Evolutionary conservation across 805 yeast genomes (phyloP), one percentile per base, ranked within the genome.

Genomic region (Candida multigemmis): DNA sequence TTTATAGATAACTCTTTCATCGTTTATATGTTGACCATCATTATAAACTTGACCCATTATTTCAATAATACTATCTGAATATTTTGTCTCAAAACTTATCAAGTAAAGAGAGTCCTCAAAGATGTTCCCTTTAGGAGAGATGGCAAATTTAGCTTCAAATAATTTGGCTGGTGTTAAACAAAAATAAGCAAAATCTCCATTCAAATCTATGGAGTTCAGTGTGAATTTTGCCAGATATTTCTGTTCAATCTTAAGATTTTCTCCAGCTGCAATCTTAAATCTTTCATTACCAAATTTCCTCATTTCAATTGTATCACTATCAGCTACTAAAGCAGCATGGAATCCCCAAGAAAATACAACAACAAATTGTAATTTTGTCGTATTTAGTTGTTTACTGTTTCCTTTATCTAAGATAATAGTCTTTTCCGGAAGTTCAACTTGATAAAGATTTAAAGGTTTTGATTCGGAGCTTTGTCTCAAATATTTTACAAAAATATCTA

Each of bases 261-360:
- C 42, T 16, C 48, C 44, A 1, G 86, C 93, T 0, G 95, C 94
- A 19, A 72, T 50, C 33, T 65, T 56, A 50, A 87, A 87, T 29
- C 94, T 54, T 22, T 72, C 71, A 5, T 60, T 42, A 2, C 94
- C 96, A 34, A 65, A 57, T 26, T 61, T 60, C 16, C 86, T 60
- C 47, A 79, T 53, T 38, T 77, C 79, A 0, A 77, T 74, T 0
- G 75, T 62, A 37, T 84, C 89, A 27, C 87, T 73, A 31, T 79
- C 79, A 16, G 87, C 87, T 2, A 87, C 86, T 26, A 87, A 51
- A 3, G 86, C 71, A 2, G 96, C 85, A 51, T 87, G 96, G 36
- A 85, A 71, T 1, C 79, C 93, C 83, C 94, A 76, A 0, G 94
- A 81, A 0, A 74, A 62, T 7, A 86, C 93, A 2, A 83, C 83